Percentiles rank a stretch among this genome's conserved stretches.
phyloP scores from a whole-genome alignment of 371 early-diverging fungal genomes.

The Coemansia sp. region DNA sequence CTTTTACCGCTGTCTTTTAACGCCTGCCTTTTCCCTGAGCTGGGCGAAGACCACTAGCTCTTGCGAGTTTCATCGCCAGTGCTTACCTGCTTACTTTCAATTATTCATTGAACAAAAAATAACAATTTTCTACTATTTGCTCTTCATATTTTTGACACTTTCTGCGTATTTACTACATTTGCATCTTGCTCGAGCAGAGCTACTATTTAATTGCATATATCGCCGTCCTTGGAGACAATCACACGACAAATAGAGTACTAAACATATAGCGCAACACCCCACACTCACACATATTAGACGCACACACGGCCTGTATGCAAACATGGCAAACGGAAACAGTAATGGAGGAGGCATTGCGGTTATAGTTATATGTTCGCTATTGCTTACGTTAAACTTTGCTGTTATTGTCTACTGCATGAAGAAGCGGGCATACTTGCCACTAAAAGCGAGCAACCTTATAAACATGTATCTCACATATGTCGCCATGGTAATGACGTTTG shows the following conservation, averaged over 20 bases:
- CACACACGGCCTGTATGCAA: not conserved
- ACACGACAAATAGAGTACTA: not conserved
- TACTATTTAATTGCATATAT: no score
- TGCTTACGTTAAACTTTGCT: conserved; percentile 15
- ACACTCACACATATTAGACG: not conserved
- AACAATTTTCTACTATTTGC: not conserved
- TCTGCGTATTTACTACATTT: not conserved
- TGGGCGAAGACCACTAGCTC: not conserved
- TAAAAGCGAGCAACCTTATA: conserved; percentile 25
- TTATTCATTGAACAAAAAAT: conserved; percentile 1
- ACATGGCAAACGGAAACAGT: conserved; percentile 36
- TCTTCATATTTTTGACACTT: not conserved
- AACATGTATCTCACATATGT: conserved; percentile 41
- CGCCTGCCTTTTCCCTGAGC: not conserved
- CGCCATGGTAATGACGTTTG: conserved; percentile 37
- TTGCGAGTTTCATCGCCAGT: not conserved
- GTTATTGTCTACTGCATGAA: conserved; percentile 24
- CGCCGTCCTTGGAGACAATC: not conserved
- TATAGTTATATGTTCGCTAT: conserved; percentile 26
- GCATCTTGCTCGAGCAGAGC: not conserved
- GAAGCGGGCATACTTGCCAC: conserved; percentile 37
- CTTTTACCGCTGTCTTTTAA: not conserved
- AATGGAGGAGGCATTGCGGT: conserved; percentile 29
- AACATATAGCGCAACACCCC: not conserved
- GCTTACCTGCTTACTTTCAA: not conserved